Base-by-base conservation (phyloP, 805 yeast species). In the Babjeviella inositovora region DNA sequence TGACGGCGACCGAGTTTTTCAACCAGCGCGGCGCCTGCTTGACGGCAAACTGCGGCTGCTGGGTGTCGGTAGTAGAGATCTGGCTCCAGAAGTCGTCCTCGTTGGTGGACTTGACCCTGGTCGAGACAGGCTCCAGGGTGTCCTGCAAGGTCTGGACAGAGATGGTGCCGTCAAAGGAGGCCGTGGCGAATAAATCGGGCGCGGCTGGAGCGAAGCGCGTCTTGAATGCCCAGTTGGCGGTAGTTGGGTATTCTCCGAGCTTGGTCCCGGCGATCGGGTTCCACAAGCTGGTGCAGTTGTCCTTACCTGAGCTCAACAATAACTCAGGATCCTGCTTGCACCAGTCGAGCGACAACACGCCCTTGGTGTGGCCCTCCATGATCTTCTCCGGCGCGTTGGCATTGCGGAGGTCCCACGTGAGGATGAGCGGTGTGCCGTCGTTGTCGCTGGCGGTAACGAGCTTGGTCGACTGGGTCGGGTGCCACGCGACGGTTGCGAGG, bases 351-450 rank as follows among this genome's bases (percentile, higher is more conserved):
- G 94, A 79, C 25, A 87, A 49, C 11, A 90, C 72, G 18, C 97
- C 98, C 48, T 77, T 76, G 23, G 69, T 63, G 45, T 87, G 97
- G 26, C 96, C 95, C 22, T 48, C 50, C 38, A 85, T 47, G 17
- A 76, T 55, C 28, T 51, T 53, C 41, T 81, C 84, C 6, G 99
- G 99, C n/a, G 76, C 81, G 39, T 77, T 75, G 14, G 94, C 71
- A 44, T 90, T 87, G 48, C 96, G 70, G 42, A 90, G 62, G 53
- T 90, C 96, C 98, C 98, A 90, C 9, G 87, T 59, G 32, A 82
- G 52, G 25, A 90, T 70, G 15, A 77, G 62, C 8, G 98, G 93
- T 23, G 69, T 67, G 11, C 62, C 55, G 46, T 85, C 96, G 28
- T 70, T 66, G 29, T 75, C 84, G 14, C 90, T 72, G 14, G 93